Conservation (phyloP, 441 rosid species). For the Biscutella auriculata region DNA sequence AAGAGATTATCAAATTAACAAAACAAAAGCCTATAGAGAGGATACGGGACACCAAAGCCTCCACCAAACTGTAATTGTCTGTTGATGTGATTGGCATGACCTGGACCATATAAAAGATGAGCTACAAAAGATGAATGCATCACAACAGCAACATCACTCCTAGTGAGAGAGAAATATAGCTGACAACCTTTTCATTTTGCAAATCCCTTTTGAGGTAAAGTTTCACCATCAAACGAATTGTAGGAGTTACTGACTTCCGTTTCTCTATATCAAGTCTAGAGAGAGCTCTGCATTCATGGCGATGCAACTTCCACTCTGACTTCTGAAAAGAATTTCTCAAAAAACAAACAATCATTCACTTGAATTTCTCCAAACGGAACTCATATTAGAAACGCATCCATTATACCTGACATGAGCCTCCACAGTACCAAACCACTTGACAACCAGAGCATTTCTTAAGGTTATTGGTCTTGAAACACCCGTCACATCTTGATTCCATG, state of each 20-base stretch:
- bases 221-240: slow-evolving; percentile 67
- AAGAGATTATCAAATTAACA: background rate
- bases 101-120: slow-evolving; percentile 28
- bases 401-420: slow-evolving; percentile 70
- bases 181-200: slow-evolving; percentile 55
- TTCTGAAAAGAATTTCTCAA: slow-evolving; percentile 35
- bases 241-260: slow-evolving; percentile 57
- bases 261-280: slow-evolving; percentile 50
- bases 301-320: slow-evolving; percentile 77
- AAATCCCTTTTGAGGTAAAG: slow-evolving; percentile 55
- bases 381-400: background rate
- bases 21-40: slow-evolving; percentile 19
- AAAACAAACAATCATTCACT: background rate
- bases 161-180: no score
- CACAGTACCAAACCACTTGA: slow-evolving; percentile 71
- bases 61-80: slow-evolving; percentile 62
- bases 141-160: background rate
- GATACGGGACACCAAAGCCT: slow-evolving; percentile 86
- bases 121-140: background rate
- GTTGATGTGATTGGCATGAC: slow-evolving; percentile 36
- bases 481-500: slow-evolving; percentile 46
- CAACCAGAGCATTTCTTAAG: slow-evolving; percentile 75
- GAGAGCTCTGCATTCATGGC: slow-evolving; percentile 62
- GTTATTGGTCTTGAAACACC: slow-evolving; percentile 41
- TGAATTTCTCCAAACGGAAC: background rate